A percentile compares a stretch with the other conserved stretches of the same genome.
These are phyloP conservation scores for Aristolochia fimbriata DNA, from an alignment of 164 flowering plant species.

Conservation along the genomic window DNA sequence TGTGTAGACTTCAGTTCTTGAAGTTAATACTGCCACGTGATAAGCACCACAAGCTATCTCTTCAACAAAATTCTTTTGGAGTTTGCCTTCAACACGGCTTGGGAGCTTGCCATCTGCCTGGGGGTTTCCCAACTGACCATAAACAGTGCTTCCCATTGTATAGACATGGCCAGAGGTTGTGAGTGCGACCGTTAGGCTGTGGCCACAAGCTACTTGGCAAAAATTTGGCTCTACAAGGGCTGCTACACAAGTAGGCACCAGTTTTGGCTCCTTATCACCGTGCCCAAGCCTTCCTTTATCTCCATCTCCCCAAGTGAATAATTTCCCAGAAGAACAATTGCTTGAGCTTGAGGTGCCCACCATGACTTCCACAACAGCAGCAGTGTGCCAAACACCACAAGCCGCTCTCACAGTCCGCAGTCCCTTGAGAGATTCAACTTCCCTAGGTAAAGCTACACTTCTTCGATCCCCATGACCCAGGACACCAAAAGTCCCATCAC, in stretches of 20 bases:
- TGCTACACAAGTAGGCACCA: conserved; percentile 96
- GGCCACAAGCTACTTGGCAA: conserved; percentile 92
- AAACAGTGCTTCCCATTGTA: conserved; percentile 90
- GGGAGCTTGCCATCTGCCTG: conserved; percentile 94
- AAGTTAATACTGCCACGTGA: conserved; percentile 92
- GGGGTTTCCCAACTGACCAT: conserved; percentile 95
- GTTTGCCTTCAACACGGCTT: conserved; percentile 81
- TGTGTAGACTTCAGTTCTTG: conserved; percentile 93
- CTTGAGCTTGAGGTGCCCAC: conserved; percentile 91
- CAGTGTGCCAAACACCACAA: conserved; percentile 99
- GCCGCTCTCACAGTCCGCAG: conserved; percentile 92
- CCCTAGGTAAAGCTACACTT: conserved; percentile 81
- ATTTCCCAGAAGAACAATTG: conserved; percentile 88
- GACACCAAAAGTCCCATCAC: conserved; percentile 98
- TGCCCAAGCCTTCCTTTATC: conserved; percentile 96
- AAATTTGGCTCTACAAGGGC: conserved; percentile 93
- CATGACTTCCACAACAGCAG: conserved; percentile 98
- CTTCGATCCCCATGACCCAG: conserved; percentile 89
- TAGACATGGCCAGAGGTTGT: conserved; percentile 94
- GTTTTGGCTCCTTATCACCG: conserved; percentile 84
- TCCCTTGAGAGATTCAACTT: conserved; percentile 94
- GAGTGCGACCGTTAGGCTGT: conserved; percentile 91
- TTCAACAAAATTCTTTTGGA: conserved; percentile 75
- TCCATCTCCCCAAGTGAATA: conserved; percentile 99
- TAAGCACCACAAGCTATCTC: conserved; percentile 97